Evolutionary conservation across 306 rosid species (phyloP).

Genomic region (Cicer yamashitae): DNA sequence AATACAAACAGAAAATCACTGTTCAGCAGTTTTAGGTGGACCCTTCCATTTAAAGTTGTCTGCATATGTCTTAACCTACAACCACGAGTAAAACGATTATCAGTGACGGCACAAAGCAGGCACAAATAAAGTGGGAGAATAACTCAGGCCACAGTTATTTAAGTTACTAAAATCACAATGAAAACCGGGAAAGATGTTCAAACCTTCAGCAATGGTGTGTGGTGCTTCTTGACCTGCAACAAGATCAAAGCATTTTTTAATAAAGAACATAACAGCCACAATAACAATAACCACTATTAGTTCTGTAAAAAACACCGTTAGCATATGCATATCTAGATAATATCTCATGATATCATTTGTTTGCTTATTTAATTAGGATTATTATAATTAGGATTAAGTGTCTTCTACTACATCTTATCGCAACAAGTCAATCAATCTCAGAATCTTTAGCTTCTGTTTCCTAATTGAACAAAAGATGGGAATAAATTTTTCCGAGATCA

Average conservation of each 20-base stretch:
- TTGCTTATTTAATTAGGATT: slow-evolving; percentile 7
- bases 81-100: slow-evolving; percentile 24
- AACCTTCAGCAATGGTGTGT: slow-evolving; percentile 91
- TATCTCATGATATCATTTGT: neutral
- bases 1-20: slow-evolving; percentile 50
- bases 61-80: slow-evolving; percentile 83
- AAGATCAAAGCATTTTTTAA: slow-evolving; percentile 50
- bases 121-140: slow-evolving; percentile 17
- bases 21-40: slow-evolving; percentile 60
- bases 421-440: neutral
- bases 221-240: slow-evolving; percentile 76
- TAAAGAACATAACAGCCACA: slow-evolving; percentile 1
- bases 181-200: slow-evolving; percentile 44
- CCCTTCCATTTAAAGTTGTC: slow-evolving; percentile 99
- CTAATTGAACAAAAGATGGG: neutral
- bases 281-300: neutral
- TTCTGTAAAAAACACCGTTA: neutral
- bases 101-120: neutral
- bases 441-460: neutral
- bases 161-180: slow-evolving; percentile 37
- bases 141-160: slow-evolving; percentile 4
- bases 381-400: neutral
- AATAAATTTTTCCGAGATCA: neutral
- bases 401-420: neutral
- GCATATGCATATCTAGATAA: neutral